Evolutionary conservation across 345 rosid species (phyloP).

Genomic region (Gossypioides kirkii): DNA sequence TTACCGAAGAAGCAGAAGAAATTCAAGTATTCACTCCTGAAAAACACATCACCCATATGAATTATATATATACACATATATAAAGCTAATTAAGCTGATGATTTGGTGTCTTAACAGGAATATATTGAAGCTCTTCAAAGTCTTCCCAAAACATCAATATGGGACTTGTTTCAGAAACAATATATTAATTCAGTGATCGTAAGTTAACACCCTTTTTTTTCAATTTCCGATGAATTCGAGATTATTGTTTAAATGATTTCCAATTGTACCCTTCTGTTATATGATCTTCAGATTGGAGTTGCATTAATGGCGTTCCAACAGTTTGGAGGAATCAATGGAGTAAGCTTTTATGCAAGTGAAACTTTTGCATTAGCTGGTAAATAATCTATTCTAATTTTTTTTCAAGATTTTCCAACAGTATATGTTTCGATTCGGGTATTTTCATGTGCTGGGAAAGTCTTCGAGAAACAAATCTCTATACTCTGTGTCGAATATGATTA

Average conservation of each 20-base stretch:
- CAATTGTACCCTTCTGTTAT: background rate
- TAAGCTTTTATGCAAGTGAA: slow-evolving; percentile 80
- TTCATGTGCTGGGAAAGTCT: too few species aligned
- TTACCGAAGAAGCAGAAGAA: slow-evolving; percentile 64
- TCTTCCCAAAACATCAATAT: slow-evolving; percentile 60
- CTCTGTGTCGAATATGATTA: too few species aligned
- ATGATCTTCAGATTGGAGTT: slow-evolving; percentile 62
- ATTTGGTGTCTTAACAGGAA: slow-evolving; percentile 28
- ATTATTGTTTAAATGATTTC: background rate
- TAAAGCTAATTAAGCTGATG: background rate
- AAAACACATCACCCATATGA: background rate
- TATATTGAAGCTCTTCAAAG: slow-evolving; percentile 46
- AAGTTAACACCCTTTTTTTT: slow-evolving; percentile 25
- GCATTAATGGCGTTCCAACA: slow-evolving; percentile 88
- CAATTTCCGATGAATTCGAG: background rate
- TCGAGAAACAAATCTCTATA: too few species aligned
- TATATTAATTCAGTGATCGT: slow-evolving; percentile 63
- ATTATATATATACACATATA: background rate
- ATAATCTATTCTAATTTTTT: background rate
- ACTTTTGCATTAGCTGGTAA: slow-evolving; percentile 82
- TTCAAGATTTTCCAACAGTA: background rate
- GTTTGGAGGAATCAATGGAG: slow-evolving; percentile 75
- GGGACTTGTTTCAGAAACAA: slow-evolving; percentile 56
- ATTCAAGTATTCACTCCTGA: slow-evolving; percentile 41
- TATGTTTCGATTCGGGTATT: too few species aligned